Evolutionary conservation across 805 yeast species (phyloP).

Genomic region (Candida xiaguanensis): DNA sequence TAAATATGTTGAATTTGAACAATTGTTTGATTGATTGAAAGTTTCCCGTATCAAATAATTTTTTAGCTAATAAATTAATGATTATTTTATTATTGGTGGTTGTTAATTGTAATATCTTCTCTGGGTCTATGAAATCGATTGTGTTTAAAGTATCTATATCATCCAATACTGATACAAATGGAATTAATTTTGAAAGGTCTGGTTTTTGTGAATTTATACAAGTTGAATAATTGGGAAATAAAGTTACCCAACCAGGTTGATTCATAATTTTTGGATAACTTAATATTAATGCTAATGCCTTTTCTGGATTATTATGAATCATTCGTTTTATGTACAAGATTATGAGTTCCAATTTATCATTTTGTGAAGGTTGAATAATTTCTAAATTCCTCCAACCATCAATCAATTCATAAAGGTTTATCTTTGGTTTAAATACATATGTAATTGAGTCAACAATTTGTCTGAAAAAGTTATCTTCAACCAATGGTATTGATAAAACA

Average conservation of each 20-base stretch:
- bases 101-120: background rate
- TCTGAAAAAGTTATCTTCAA: slow-evolving; percentile 12
- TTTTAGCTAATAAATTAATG: slow-evolving; percentile 2
- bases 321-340: slow-evolving; percentile 1
- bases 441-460: slow-evolving; percentile 18
- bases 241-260: slow-evolving; percentile 2
- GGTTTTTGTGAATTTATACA: background rate
- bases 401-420: background rate
- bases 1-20: background rate
- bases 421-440: background rate
- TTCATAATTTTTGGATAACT: background rate
- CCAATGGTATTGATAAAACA: slow-evolving; percentile 17
- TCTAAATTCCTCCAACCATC: background rate
- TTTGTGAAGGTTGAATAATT: background rate
- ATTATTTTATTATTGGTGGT: background rate
- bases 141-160: slow-evolving; percentile 1
- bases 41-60: background rate
- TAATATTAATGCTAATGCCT: background rate
- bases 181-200: background rate
- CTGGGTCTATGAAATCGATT: background rate
- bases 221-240: slow-evolving; percentile 1
- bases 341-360: background rate
- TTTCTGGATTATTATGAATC: background rate
- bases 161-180: background rate
- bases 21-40: background rate